phyloP scores from a whole-genome alignment of 768 basidiomycete genomes.

The Trametes meyenii region DNA sequence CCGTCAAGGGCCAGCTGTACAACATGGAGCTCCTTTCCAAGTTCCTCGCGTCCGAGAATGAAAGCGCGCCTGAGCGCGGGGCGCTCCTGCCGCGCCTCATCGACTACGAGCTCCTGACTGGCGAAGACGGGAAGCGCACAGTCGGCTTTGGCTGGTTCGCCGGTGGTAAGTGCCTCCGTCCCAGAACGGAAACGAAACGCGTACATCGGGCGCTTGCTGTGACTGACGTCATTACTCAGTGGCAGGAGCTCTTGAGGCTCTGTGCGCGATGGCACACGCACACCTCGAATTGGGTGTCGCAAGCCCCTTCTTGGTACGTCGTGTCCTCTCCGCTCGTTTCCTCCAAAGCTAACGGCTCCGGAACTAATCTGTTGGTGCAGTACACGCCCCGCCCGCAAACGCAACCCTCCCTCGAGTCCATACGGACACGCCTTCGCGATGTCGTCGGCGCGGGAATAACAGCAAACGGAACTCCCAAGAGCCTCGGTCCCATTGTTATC shows the following conservation, averaged over 20 bases:
- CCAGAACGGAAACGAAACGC: neutral
- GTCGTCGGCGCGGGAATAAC: slow-evolving; percentile 59
- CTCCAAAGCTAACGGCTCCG: too few species aligned
- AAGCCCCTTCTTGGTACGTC: slow-evolving; percentile 80
- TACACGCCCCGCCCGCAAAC: slow-evolving; percentile 83
- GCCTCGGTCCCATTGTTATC: slow-evolving; percentile 76
- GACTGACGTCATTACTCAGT: slow-evolving; percentile 44
- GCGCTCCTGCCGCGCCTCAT: slow-evolving; percentile 55
- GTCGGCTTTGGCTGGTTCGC: slow-evolving; percentile 95
- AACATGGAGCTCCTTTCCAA: slow-evolving; percentile 77
- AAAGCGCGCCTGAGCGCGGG: slow-evolving; percentile 10
- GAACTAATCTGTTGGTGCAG: too few species aligned
- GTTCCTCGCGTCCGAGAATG: slow-evolving; percentile 48
- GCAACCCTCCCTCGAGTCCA: slow-evolving; percentile 55
- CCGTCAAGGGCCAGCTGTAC: slow-evolving; percentile 84
- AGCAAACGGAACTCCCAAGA: slow-evolving; percentile 58
- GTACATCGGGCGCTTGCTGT: neutral
- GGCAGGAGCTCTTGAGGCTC: slow-evolving; percentile 82
- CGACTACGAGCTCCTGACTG: slow-evolving; percentile 85
- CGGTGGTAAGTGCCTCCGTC: slow-evolving; percentile 60
- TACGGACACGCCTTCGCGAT: slow-evolving; percentile 55
- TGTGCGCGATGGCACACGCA: slow-evolving; percentile 75
- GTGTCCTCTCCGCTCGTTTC: too few species aligned
- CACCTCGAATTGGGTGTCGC: slow-evolving; percentile 79
- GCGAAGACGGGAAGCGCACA: slow-evolving; percentile 64